Percentiles rank a stretch among this genome's conserved stretches.
phyloP scores from a whole-genome alignment of 176 grass and related monocot species.

The Metroxylon sagu region DNA sequence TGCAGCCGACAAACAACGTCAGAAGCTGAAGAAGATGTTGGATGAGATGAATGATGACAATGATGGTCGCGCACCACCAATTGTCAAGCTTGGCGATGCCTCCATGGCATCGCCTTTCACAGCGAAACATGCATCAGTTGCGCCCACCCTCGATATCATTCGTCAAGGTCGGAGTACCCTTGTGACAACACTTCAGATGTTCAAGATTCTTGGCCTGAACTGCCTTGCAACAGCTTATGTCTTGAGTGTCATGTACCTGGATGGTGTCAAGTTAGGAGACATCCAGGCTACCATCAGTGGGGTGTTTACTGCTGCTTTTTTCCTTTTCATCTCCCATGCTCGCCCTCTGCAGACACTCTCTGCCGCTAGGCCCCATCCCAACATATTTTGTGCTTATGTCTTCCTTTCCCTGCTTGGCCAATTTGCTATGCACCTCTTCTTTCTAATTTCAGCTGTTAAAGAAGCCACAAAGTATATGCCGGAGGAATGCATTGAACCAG shows the following conservation, averaged over 20 bases:
- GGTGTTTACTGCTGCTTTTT: conserved; percentile 92
- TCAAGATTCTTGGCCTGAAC: conserved; percentile 99
- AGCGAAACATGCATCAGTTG: conserved; percentile 94
- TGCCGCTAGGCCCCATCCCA: conserved; percentile 71
- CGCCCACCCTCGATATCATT: conserved; percentile 90
- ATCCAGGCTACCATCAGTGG: conserved; percentile 97
- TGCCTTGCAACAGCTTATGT: conserved; percentile 93
- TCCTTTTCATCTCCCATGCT: conserved; percentile 98
- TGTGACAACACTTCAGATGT: conserved; percentile 98
- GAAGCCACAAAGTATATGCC: conserved; percentile 93
- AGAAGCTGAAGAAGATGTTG: conserved; percentile 84
- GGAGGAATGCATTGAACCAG: conserved; percentile 94
- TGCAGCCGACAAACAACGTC: conserved; percentile 69
- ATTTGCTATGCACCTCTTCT: conserved; percentile 93
- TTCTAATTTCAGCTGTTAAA: conserved; percentile 74
- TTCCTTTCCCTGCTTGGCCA: conserved; percentile 90
- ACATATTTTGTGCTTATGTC: conserved; percentile 91
- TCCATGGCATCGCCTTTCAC: conserved; percentile 99
- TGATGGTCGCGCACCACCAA: conserved; percentile 56
- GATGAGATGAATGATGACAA: conserved; percentile 92
- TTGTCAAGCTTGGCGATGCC: conserved; percentile 95
- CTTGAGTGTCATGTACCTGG: conserved; percentile 95
- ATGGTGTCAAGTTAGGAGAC: conserved; percentile 96
- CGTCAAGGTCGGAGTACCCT: conserved; percentile 89
- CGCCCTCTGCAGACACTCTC: conserved; percentile 80